These are phyloP conservation scores for Podila minutissima DNA, from an alignment of 192 early-diverging fungal species.

Conservation along the genomic window DNA sequence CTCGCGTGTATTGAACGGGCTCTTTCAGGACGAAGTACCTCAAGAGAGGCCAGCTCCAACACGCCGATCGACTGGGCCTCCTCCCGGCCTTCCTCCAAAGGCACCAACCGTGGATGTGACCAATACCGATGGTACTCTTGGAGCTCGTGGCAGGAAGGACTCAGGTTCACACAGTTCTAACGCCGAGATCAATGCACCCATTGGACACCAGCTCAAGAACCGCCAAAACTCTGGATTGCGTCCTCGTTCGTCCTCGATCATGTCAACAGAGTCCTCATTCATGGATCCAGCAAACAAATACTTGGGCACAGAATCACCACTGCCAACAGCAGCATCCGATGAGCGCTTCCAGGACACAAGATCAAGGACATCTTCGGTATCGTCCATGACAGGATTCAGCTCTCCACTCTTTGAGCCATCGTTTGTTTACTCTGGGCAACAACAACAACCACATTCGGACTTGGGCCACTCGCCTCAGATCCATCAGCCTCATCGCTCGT, in stretches of 20 bases:
- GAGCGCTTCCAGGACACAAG: conserved; percentile 9
- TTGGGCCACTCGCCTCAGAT: conserved; percentile 22
- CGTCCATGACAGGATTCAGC: conserved; percentile 28
- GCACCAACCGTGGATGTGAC: neutral
- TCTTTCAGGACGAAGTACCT: conserved; percentile 33
- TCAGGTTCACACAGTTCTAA: neutral
- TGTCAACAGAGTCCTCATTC: conserved; percentile 5
- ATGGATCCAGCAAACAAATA: neutral
- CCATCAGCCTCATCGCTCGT: conserved; percentile 5
- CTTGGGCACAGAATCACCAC: neutral
- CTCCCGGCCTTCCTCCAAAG: conserved; percentile 27
- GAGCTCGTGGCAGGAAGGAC: conserved; percentile 13
- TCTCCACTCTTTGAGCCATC: conserved; percentile 35
- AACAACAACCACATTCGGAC: conserved; percentile 7
- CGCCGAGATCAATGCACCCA: neutral
- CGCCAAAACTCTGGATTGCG: conserved; percentile 8
- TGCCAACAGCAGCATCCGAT: neutral
- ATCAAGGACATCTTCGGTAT: conserved; percentile 35
- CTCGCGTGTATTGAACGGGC: conserved; percentile 21
- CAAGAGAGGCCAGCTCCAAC: neutral
- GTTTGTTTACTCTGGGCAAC: conserved; percentile 1
- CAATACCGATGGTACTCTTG: neutral
- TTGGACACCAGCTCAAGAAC: conserved; percentile 3
- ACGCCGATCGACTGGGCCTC: conserved; percentile 30
- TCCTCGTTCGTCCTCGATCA: conserved; percentile 18